phyloP scores from a whole-genome alignment of 192 early-diverging fungal genomes.

The Coemansia guatemalensis region DNA sequence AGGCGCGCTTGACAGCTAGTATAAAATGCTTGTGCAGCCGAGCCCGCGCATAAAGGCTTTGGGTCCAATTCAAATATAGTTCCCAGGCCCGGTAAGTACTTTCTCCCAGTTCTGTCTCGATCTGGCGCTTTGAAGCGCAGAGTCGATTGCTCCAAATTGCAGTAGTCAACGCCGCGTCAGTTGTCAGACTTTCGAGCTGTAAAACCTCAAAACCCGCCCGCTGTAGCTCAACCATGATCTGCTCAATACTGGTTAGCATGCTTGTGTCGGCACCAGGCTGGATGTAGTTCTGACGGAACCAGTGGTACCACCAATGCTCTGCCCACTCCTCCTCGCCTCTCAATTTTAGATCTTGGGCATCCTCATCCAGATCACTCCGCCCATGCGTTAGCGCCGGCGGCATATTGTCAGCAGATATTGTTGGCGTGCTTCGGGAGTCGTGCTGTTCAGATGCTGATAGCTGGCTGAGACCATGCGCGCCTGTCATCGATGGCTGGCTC shows the following conservation, averaged over 20 bases:
- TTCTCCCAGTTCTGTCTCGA: conserved; percentile 49
- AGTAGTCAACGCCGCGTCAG: conserved; percentile 41
- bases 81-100: conserved; percentile 48
- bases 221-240: conserved; percentile 47
- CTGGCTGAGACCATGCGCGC: no score
- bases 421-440: neutral
- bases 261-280: conserved; percentile 50
- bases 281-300: conserved; percentile 47
- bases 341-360: neutral
- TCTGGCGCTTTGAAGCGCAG: conserved; percentile 44
- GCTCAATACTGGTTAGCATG: conserved; percentile 40
- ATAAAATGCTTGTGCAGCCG: conserved; percentile 50
- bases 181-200: conserved; percentile 50
- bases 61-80: conserved; percentile 55
- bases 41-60: conserved; percentile 45
- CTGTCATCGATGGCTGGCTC: no score
- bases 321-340: conserved; percentile 37
- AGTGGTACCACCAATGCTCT: conserved; percentile 55
- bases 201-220: conserved; percentile 48
- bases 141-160: conserved; percentile 43
- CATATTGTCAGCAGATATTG: neutral
- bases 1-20: conserved; percentile 42
- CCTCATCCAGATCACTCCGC: neutral
- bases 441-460: no score
- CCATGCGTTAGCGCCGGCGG: neutral